Base-by-base conservation (phyloP, 495 filamentous ascomycete genomes). In the Bombardia bombarda region DNA sequence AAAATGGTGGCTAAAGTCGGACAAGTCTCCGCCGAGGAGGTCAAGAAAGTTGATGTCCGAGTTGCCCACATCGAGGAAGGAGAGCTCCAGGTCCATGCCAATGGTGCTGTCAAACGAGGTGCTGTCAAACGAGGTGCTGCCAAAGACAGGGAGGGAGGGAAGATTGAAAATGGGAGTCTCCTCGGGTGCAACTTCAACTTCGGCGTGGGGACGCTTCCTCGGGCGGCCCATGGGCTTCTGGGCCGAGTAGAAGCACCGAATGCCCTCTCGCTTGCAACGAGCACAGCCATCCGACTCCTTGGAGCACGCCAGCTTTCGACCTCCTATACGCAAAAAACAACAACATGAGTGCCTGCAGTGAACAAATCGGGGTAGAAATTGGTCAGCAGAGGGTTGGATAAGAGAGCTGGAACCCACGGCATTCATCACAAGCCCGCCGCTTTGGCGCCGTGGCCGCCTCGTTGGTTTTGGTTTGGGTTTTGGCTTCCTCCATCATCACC, bases 221-320 rank as follows among this genome's bases (percentile, higher is more conserved):
- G 78, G 78, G 45, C 78, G 56, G 14, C 78, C 78, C 78, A 82
- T 82, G 17, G 64, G 70, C 55, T 82, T 81, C 53, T 77, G 74
- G 16, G 66, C 54, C 4, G 78, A 80, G 53, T 80, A 82, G 50
- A 70, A 60, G 56, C 78, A 82, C 26, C 51, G 32, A 37, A 77
- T 66, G 44, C 67, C 60, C 46, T 82, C 77, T 17, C 63, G 55
- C 33, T 61, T 65, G 54, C 78, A 82, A 30, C 78, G 72, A 4
- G 62, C 53, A 54, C 78, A 82, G 35, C 75, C 75, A 37, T 67
- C 62, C 6, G 56, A 50, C 39, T 79, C 73, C 37, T 79, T 79
- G 13, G 73, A 74, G 55, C 78, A 82, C 31, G 76, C 78, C 22
- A 82, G 66, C 54, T 81, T 82, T 49, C 77, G 65, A 12, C 58